Conservation (phyloP, 2,329 filamentous ascomycete genomes). For the Dactylellina drechsleri region DNA sequence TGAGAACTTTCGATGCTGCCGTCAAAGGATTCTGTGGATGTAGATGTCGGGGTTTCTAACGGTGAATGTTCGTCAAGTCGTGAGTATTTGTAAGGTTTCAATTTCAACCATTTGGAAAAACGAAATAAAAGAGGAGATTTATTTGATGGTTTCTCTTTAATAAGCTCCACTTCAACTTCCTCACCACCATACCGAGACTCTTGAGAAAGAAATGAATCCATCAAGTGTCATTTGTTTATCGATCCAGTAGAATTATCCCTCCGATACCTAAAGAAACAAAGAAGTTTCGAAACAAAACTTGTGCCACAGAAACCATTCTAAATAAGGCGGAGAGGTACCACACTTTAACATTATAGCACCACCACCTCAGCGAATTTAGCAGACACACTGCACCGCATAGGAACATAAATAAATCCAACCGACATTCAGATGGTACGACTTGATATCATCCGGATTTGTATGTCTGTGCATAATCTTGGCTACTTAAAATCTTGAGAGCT, state of each 20-base stretch:
- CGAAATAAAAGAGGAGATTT: not conserved
- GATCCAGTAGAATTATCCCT: not conserved
- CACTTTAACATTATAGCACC: no score
- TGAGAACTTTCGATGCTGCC: not conserved
- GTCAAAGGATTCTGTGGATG: not conserved
- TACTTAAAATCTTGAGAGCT: no score
- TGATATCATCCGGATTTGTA: no score
- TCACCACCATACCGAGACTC: not conserved
- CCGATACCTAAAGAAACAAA: no score
- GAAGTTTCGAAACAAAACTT: not conserved
- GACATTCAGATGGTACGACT: no score
- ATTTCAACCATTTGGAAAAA: not conserved
- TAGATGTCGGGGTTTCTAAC: not conserved
- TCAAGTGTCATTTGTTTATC: conserved; percentile 2
- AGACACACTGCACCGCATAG: no score
- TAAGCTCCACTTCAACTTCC: not conserved
- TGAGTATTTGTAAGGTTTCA: not conserved
- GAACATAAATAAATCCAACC: no score
- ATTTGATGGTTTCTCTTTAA: not conserved
- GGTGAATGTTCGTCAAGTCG: not conserved
- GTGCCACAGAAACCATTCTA: not conserved
- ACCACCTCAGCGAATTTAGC: no score
- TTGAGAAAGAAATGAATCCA: conserved; percentile 4
- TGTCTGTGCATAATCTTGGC: no score
- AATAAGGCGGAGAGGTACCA: no score